These are phyloP conservation scores for Begonia fuchsioides DNA, from an alignment of 306 rosid species.

Conservation along the genomic window DNA sequence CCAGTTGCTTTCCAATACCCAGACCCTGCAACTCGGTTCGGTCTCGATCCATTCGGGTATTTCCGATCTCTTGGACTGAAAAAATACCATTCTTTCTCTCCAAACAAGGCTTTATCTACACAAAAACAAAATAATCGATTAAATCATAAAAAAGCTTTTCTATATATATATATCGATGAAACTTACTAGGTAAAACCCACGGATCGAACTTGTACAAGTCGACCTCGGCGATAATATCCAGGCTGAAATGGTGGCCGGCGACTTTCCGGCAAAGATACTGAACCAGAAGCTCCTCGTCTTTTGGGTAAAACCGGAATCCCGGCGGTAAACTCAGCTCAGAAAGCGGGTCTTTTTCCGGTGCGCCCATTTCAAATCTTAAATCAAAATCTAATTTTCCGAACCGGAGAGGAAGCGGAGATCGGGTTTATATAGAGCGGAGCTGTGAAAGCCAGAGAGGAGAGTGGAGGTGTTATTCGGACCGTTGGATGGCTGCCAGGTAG, in stretches of 20 bases:
- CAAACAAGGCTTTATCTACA: constrained; percentile 69
- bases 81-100: constrained; percentile 95
- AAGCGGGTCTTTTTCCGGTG: constrained; percentile 33
- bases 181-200: constrained; percentile 78
- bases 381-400: not conserved
- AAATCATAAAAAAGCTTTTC: not conserved
- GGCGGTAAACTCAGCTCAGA: no score
- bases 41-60: no score
- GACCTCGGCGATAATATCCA: constrained; percentile 59
- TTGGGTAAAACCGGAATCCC: constrained; percentile 81
- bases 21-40: no score
- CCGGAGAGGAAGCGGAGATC: not conserved
- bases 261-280: constrained; percentile 83
- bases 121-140: not conserved
- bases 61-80: no score
- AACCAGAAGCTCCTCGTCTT: constrained; percentile 86
- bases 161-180: no score
- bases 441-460: not conserved
- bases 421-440: not conserved
- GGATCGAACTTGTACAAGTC: constrained; percentile 89
- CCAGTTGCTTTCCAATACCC: no score
- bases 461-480: no score
- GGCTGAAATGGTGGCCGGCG: constrained; percentile 76
- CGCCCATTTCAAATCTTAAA: constrained; percentile 31
- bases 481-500: not conserved